These are phyloP conservation scores for Metschnikowia picachoensis DNA, from an alignment of 805 yeast species.

Conservation along the genomic window DNA sequence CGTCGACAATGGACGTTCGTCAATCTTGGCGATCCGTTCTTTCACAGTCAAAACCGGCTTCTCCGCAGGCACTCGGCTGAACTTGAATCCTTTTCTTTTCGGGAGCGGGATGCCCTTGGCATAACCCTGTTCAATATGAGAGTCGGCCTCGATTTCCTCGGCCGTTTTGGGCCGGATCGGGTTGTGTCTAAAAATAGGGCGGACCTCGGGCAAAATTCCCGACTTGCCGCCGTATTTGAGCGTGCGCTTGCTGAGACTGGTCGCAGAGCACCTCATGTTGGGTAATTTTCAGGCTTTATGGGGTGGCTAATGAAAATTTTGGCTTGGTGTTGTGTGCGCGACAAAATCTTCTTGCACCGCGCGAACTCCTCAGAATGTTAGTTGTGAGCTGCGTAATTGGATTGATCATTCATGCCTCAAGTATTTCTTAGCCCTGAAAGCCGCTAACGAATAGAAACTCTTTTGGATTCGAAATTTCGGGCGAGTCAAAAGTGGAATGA, in stretches of 20 bases:
- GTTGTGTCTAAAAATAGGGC: slow-evolving; percentile 64
- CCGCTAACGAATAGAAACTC: no score
- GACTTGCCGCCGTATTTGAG: slow-evolving; percentile 60
- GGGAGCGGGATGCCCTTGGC: slow-evolving; percentile 72
- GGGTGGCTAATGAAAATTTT: not conserved
- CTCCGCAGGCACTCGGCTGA: slow-evolving; percentile 51
- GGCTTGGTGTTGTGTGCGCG: slow-evolving; percentile 3
- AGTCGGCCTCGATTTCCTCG: slow-evolving; percentile 39
- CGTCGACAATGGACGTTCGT: slow-evolving; percentile 34
- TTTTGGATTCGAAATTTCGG: no score
- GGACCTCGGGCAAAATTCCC: slow-evolving; percentile 77
- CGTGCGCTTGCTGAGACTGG: slow-evolving; percentile 46
- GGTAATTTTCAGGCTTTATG: not conserved
- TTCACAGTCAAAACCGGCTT: slow-evolving; percentile 56
- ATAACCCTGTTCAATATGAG: slow-evolving; percentile 54
- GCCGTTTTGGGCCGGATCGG: slow-evolving; percentile 53
- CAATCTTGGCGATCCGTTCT: slow-evolving; percentile 53
- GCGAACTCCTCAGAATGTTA: not conserved
- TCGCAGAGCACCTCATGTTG: slow-evolving; percentile 13
- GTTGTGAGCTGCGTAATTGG: no score
- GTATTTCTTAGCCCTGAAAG: no score
- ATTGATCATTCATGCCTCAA: no score
- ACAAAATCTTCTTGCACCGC: not conserved
- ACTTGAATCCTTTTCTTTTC: slow-evolving; percentile 41
- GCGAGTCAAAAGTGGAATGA: no score